phyloP scores from a whole-genome alignment of 2,329 filamentous ascomycete genomes.

The Talaromyces albobiverticillius region DNA sequence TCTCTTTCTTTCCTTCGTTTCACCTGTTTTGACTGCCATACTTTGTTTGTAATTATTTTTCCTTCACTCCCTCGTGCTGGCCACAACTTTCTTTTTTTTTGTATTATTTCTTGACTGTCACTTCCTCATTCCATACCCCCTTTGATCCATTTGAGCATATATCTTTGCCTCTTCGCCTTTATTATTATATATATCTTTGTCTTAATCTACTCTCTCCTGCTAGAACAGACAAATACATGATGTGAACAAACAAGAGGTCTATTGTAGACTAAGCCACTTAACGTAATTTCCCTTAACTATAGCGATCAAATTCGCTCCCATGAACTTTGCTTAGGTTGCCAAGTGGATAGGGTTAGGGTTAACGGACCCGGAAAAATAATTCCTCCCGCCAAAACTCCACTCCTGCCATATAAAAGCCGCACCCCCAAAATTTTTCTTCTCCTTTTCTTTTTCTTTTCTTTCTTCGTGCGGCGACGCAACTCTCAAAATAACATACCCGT shows the following conservation, averaged over 20 bases:
- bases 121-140: conserved; percentile 31
- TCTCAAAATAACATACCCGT: conserved; percentile 57
- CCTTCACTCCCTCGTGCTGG: conserved; percentile 35
- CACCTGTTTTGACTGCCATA: conserved; percentile 19
- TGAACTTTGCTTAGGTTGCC: too few relatives aligned
- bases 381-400: conserved; percentile 18
- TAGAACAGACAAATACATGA: conserved; percentile 16
- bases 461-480: conserved; percentile 80
- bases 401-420: conserved; percentile 4
- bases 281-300: too few relatives aligned
- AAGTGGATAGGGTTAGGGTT: conserved; percentile 22
- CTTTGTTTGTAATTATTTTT: conserved; percentile 18
- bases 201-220: neutral
- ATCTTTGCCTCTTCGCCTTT: conserved; percentile 6
- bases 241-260: conserved; percentile 33
- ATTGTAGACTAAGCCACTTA: too few relatives aligned
- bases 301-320: too few relatives aligned
- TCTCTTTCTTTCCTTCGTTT: conserved; percentile 27
- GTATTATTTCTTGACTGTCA: conserved; percentile 28
- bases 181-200: conserved; percentile 10
- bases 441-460: conserved; percentile 53
- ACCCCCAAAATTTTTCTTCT: conserved; percentile 5
- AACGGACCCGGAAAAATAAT: conserved; percentile 22
- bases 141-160: conserved; percentile 5
- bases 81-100: conserved; percentile 29